Evolutionary conservation across 306 rosid species (phyloP), one percentile per base, ranked within the genome.

Genomic region (Gillenia trifoliata): DNA sequence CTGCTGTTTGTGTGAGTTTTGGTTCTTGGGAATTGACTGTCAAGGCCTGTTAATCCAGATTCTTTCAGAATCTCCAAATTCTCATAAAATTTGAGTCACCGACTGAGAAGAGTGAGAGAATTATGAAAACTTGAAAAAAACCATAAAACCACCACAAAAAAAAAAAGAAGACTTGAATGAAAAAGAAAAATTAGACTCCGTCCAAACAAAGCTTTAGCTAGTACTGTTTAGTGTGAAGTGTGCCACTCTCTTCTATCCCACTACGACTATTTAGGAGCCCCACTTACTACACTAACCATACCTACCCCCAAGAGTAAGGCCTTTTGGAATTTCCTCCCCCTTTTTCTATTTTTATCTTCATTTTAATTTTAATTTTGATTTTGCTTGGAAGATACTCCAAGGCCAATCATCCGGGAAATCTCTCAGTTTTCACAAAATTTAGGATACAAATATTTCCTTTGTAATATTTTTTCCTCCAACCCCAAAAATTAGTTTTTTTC

Each of bases 1-100:
- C 67, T 72, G 76, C 67, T 40, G 50, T 72, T 40, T 40, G 64
- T 57, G 45, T 54, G 45, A 30, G 41, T 56, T 56, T 31, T 34
- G 49, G 23, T 56, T 36, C 3, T 33, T 30, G 74, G 65, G 22
- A 71, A 33, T 71, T 55, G 52, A 55, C 75, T 8, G 41, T 71
- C 56, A 11, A 26, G 13, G 36, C 38, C 64, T 71, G 34, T 56
- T n/a, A 71, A 23, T 56, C 52, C 23, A 19, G 38, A 33, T 60
- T 6, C 38, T n/a, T n/a, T 26, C 40, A 72, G 40, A 72, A 72
- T 12, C 64, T 13, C 34, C 34, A 26, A 59, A 59, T 26, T 59
- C n/a, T 59, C 64, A 26, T 26, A 15, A 28, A 59, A 59, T 59
- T 59, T 26, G 64, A 12, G 33, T 59, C 64, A 25, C 4, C 25